Conservation (phyloP, 2,329 filamentous ascomycete genomes). For the Botrytis fabae region DNA sequence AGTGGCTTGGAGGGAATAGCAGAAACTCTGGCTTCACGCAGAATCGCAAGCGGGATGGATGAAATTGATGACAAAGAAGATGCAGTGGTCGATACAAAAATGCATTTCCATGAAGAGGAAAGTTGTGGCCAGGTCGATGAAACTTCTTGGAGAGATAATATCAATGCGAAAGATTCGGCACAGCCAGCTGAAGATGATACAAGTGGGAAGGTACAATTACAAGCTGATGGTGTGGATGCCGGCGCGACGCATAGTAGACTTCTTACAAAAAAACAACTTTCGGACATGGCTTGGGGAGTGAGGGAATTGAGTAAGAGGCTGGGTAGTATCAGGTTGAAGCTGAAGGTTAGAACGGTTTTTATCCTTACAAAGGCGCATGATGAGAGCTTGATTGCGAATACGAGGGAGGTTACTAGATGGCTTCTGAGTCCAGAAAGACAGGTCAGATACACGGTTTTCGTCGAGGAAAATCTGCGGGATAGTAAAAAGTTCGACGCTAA, state of each 20-base stretch:
- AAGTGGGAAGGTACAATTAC: constrained; percentile 26
- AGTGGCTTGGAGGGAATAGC: constrained; percentile 37
- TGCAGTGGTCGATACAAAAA: constrained; percentile 27
- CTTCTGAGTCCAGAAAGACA: constrained; percentile 70
- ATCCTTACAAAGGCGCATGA: constrained; percentile 92
- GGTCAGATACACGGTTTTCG: constrained; percentile 73
- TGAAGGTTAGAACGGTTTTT: constrained; percentile 81
- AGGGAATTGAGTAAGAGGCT: constrained; percentile 84
- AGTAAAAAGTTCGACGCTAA: constrained; percentile 72
- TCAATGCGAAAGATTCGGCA: constrained; percentile 24
- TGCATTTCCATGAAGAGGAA: constrained; percentile 13
- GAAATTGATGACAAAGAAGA: constrained; percentile 11
- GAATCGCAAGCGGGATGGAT: constrained; percentile 23
- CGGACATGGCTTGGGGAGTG: constrained; percentile 96
- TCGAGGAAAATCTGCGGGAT: constrained; percentile 73
- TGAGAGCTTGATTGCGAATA: constrained; percentile 72
- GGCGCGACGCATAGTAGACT: constrained; percentile 60
- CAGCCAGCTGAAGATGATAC: constrained; percentile 21
- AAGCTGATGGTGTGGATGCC: constrained; percentile 25
- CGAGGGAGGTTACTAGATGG: constrained; percentile 77
- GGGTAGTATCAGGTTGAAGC: constrained; percentile 77
- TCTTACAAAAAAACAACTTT: constrained; percentile 90
- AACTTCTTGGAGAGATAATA: constrained; percentile 51
- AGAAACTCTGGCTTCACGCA: constrained; percentile 31
- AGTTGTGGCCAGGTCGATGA: constrained; percentile 56